These are phyloP conservation scores for Gossypioides kirkii DNA, from an alignment of 345 rosid species.

Conservation along the genomic window DNA sequence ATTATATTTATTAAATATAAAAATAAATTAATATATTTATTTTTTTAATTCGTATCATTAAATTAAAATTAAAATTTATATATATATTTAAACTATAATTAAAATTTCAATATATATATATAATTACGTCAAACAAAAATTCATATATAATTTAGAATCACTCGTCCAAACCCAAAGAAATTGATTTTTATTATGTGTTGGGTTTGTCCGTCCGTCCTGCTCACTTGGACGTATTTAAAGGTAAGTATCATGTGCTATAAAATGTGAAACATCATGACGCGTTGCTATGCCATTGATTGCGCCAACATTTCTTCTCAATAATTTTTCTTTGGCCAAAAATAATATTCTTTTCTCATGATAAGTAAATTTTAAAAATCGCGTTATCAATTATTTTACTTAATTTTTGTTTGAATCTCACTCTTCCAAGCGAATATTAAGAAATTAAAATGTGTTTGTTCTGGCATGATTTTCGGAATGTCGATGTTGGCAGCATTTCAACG, in stretches of 20 bases:
- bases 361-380: neutral
- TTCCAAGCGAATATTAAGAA: neutral
- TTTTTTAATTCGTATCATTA: too few relatives aligned
- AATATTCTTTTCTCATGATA: neutral
- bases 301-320: neutral
- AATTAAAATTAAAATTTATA: too few relatives aligned
- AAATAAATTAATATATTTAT: too few relatives aligned
- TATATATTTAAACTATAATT: too few relatives aligned
- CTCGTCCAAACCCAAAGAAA: neutral
- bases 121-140: too few relatives aligned
- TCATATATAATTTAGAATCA: neutral
- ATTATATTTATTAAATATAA: too few relatives aligned
- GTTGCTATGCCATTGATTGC: neutral
- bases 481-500: neutral
- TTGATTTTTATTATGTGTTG: neutral
- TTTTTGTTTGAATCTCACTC: neutral
- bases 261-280: neutral
- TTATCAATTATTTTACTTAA: neutral
- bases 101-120: too few relatives aligned
- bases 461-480: neutral
- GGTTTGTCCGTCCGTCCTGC: neutral
- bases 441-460: neutral
- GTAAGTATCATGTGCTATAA: slow-evolving; percentile 11
- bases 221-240: neutral
- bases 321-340: neutral